phyloP scores from a whole-genome alignment of 371 early-diverging fungal genomes.

The Nematocida parisii region DNA sequence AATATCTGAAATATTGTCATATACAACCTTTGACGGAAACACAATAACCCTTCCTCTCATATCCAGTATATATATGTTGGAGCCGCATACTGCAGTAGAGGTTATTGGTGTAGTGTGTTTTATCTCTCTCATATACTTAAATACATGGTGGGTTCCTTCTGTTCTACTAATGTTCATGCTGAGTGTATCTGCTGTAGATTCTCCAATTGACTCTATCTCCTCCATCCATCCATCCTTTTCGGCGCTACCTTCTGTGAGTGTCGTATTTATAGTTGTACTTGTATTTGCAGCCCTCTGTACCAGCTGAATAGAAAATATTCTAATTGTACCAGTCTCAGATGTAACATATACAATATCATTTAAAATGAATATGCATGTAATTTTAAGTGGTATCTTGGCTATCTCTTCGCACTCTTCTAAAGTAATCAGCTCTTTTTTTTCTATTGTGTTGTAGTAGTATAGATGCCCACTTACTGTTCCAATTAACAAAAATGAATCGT shows the following conservation, averaged over 20 bases:
- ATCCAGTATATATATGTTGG: slow-evolving; percentile 58
- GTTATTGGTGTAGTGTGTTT: slow-evolving; percentile 60
- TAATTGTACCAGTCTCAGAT: slow-evolving; percentile 43
- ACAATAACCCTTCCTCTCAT: slow-evolving; percentile 59
- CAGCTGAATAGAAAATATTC: slow-evolving; percentile 20
- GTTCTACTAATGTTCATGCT: slow-evolving; percentile 7
- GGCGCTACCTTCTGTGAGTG: background rate
- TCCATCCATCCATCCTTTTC: slow-evolving; percentile 40
- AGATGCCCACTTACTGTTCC: slow-evolving; percentile 28
- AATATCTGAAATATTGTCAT: slow-evolving; percentile 49
- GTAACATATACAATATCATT: slow-evolving; percentile 33
- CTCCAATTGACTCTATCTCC: slow-evolving; percentile 16
- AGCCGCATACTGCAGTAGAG: slow-evolving; percentile 46
- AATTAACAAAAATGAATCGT: slow-evolving; percentile 29
- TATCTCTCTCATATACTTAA: slow-evolving; percentile 44
- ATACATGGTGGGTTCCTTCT: background rate
- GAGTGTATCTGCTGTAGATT: background rate
- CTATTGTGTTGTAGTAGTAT: slow-evolving; percentile 12
- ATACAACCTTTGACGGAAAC: slow-evolving; percentile 57
- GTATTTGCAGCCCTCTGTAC: background rate
- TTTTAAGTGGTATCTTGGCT: slow-evolving; percentile 14
- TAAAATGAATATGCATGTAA: slow-evolving; percentile 25
- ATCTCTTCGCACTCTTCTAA: slow-evolving; percentile 23
- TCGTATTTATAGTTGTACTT: background rate
- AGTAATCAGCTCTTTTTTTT: background rate